Percentiles rank a stretch among this genome's conserved stretches.
phyloP scores from a whole-genome alignment of 371 early-diverging fungal genomes.

The Racocetra persica region DNA sequence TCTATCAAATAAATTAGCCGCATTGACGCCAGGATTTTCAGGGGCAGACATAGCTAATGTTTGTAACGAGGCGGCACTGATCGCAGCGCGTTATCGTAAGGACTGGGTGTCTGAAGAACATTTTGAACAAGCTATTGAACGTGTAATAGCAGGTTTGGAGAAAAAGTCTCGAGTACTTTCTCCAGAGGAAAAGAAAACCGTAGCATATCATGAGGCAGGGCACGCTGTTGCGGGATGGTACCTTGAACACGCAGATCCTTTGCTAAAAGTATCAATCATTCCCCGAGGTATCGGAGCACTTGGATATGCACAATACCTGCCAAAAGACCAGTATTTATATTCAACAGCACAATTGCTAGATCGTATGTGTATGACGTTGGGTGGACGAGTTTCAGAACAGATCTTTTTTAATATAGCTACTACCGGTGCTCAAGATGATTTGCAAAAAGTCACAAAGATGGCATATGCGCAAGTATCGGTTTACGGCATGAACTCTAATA shows the following conservation, averaged over 20 bases:
- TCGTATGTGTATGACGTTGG: conserved; percentile 98
- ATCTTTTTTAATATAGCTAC: conserved; percentile 85
- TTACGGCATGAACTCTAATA: conserved; percentile 93
- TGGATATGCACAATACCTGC: conserved; percentile 98
- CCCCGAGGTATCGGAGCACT: conserved; percentile 96
- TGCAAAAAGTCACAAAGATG: conserved; percentile 97
- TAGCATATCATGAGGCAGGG: conserved; percentile 99
- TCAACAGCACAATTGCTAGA: conserved; percentile 92
- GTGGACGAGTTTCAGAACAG: conserved; percentile 94
- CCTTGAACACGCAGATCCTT: conserved; percentile 93
- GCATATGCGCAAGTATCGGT: conserved; percentile 94
- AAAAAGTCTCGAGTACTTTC: conserved; percentile 95
- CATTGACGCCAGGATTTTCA: conserved; percentile 96
- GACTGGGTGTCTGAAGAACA: conserved; percentile 83
- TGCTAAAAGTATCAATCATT: conserved; percentile 97
- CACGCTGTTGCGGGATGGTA: conserved; percentile 99
- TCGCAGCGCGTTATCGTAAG: conserved; percentile 89
- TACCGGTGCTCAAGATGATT: conserved; percentile 71
- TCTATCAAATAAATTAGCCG: conserved; percentile 86
- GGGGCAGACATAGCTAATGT: conserved; percentile 98
- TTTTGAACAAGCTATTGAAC: conserved; percentile 98
- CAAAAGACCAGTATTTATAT: conserved; percentile 96
- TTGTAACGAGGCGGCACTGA: conserved; percentile 99
- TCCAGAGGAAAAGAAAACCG: conserved; percentile 98
- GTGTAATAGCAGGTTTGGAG: conserved; percentile 98